Percentiles rank a stretch among this genome's conserved stretches.
Conservation (phyloP, 2,329 filamentous ascomycete species). For the Neoscytalidium dimidiatum region DNA sequence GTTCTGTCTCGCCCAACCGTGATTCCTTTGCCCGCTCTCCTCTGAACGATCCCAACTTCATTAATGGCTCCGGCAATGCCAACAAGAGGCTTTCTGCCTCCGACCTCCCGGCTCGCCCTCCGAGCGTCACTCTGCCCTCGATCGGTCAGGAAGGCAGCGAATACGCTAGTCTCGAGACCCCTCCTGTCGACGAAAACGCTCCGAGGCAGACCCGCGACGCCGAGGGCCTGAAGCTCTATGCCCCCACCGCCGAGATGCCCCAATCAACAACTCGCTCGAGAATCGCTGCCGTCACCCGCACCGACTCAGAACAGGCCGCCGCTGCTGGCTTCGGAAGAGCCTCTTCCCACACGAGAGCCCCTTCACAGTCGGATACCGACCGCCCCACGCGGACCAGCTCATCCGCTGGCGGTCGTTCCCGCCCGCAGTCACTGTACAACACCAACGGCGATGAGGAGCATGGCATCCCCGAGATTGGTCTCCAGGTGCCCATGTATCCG, state of each 20-base stretch:
- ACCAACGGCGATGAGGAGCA: constrained; percentile 70
- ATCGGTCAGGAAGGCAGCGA: constrained; percentile 89
- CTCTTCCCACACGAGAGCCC: constrained; percentile 41
- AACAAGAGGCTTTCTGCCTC: constrained; percentile 35
- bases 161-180: constrained; percentile 55
- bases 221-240: constrained; percentile 81
- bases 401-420: constrained; percentile 38
- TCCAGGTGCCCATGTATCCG: constrained; percentile 90
- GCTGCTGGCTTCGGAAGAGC: constrained; percentile 78
- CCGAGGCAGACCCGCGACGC: constrained; percentile 76
- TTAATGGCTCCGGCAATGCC: constrained; percentile 34
- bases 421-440: constrained; percentile 57
- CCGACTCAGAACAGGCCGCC: constrained; percentile 84
- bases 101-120: constrained; percentile 60
- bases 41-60: constrained; percentile 69
- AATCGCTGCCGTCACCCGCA: constrained; percentile 82
- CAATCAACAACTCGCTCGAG: constrained; percentile 78
- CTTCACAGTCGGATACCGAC: constrained; percentile 30
- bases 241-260: constrained; percentile 84
- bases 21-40: constrained; percentile 84
- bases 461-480: constrained; percentile 89
- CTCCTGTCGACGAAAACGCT: constrained; percentile 41
- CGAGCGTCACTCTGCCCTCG: constrained; percentile 79
- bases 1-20: constrained; percentile 74
- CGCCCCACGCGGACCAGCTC: constrained; percentile 25